A percentile compares a stretch with the other conserved stretches of the same genome.
Evolutionary conservation across 179 eudicot genomes (phyloP).

Genomic region (Beta macrorhiza): DNA sequence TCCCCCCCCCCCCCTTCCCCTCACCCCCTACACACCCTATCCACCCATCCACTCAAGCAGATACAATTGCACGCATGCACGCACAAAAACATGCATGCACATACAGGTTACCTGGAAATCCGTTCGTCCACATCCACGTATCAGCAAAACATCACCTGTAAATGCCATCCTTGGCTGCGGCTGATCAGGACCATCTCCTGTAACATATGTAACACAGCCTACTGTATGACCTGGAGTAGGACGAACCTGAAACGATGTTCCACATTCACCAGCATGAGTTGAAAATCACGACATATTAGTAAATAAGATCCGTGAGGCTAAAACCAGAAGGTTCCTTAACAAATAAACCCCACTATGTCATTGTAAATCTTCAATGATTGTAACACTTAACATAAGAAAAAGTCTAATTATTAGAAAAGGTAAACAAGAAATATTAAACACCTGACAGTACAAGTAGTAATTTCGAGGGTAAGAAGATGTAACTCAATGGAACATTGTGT

Average conservation of each 20-base stretch:
- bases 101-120: conserved; percentile 74
- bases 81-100: background rate
- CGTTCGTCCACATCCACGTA: conserved; percentile 96
- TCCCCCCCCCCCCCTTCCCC: background rate
- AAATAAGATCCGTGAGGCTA: background rate
- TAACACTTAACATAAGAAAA: background rate
- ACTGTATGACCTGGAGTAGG: conserved; percentile 92
- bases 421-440: background rate
- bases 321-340: background rate
- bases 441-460: background rate
- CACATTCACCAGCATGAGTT: conserved; percentile 12
- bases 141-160: conserved; percentile 86
- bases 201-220: conserved; percentile 94
- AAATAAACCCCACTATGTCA: background rate
- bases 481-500: background rate
- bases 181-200: conserved; percentile 83
- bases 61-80: background rate
- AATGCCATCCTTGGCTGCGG: conserved; percentile 91
- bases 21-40: background rate
- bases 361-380: background rate
- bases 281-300: background rate
- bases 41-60: background rate
- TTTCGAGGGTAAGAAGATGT: background rate
- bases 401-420: background rate
- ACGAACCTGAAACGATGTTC: conserved; percentile 61